phyloP scores from a whole-genome alignment of 257 asterid species.

The Primulina eburnea region DNA sequence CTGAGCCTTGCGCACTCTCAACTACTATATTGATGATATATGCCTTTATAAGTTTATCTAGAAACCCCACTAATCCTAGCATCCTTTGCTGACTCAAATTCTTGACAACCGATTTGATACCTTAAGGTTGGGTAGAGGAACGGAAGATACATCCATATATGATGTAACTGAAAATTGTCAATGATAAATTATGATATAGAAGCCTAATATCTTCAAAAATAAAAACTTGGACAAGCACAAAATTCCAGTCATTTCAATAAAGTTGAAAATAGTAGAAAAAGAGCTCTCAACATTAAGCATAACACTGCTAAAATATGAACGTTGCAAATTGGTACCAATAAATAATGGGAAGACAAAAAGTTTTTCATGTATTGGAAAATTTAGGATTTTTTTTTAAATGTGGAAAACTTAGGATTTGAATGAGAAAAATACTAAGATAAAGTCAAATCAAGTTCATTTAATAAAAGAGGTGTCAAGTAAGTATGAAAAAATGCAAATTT shows the following conservation, averaged over 20 bases:
- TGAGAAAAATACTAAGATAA: slow-evolving; percentile 1
- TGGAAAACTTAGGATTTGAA: background rate
- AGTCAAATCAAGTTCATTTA: slow-evolving; percentile 5
- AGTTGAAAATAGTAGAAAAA: too few relatives aligned
- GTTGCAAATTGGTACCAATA: background rate
- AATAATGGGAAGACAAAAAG: background rate
- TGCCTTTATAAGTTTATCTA: too few relatives aligned
- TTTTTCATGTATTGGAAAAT: background rate
- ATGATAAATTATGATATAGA: background rate
- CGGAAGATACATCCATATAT: background rate
- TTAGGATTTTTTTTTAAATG: background rate
- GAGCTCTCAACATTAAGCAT: too few relatives aligned
- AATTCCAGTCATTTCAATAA: too few relatives aligned
- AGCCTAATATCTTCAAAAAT: background rate
- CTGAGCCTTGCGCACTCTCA: too few relatives aligned
- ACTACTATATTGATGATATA: too few relatives aligned
- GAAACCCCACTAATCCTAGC: too few relatives aligned
- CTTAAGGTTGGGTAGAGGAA: background rate
- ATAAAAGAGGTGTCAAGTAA: background rate
- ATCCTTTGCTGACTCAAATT: background rate
- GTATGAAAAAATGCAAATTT: slow-evolving; percentile 1
- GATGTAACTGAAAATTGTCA: background rate
- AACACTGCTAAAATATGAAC: too few relatives aligned
- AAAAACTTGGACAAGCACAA: too few relatives aligned
- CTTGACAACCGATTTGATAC: background rate